phyloP scores from a whole-genome alignment of 2,329 filamentous ascomycete genomes.

The Fusarium dlaminii region DNA sequence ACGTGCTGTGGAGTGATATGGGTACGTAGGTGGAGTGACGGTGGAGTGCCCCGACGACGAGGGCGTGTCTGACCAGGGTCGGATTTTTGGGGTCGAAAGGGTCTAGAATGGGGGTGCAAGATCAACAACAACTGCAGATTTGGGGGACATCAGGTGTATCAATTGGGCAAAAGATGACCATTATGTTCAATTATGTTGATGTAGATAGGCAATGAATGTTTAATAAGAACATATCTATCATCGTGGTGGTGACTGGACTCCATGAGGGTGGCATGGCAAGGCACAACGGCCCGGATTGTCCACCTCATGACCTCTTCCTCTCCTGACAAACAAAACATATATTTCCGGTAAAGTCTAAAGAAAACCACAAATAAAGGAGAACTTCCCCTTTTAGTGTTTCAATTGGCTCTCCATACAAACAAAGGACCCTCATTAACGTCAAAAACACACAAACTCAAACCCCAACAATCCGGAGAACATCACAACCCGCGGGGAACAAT shows the following conservation, averaged over 20 bases:
- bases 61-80: constrained; percentile 13
- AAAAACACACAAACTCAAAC: neutral
- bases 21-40: constrained; percentile 34
- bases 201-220: neutral
- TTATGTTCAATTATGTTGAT: neutral
- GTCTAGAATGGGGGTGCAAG: constrained; percentile 26
- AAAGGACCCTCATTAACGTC: neutral
- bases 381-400: too few species aligned
- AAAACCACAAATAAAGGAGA: neutral
- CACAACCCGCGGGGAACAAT: neutral
- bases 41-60: constrained; percentile 32
- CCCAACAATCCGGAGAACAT: neutral
- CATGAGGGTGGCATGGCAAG: neutral
- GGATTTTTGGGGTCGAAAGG: constrained; percentile 9
- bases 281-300: constrained; percentile 1
- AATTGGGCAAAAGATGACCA: neutral
- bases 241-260: neutral
- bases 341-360: neutral
- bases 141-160: neutral
- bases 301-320: constrained; percentile 9
- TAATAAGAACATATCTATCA: neutral
- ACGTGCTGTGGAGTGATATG: constrained; percentile 28
- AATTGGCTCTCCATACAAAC: neutral
- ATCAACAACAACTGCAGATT: neutral
- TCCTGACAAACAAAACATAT: constrained; percentile 4